phyloP scores from a whole-genome alignment of 2,329 filamentous ascomycete genomes.

The Xylariaceae sp. region DNA sequence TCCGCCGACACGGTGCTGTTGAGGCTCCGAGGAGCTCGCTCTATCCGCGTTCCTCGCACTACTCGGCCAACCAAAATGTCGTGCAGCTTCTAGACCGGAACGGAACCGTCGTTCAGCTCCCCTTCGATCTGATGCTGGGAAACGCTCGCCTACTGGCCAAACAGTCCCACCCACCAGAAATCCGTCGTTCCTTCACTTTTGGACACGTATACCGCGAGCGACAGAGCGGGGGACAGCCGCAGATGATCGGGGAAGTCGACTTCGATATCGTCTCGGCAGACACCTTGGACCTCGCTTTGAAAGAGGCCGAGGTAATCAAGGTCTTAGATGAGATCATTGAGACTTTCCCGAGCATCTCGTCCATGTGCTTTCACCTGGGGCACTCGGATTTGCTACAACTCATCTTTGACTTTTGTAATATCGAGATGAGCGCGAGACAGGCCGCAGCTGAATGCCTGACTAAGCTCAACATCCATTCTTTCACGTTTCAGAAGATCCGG shows the following conservation, averaged over 20 bases:
- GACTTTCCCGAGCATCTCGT: slow-evolving; percentile 69
- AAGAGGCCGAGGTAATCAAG: slow-evolving; percentile 91
- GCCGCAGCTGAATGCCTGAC: slow-evolving; percentile 78
- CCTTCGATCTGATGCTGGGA: slow-evolving; percentile 85
- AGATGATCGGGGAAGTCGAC: slow-evolving; percentile 81
- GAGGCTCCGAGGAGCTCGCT: slow-evolving; percentile 70
- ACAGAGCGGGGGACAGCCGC: slow-evolving; percentile 72
- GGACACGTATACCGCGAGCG: slow-evolving; percentile 81
- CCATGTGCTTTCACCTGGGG: slow-evolving; percentile 85
- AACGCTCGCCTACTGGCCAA: slow-evolving; percentile 80
- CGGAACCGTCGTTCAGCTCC: slow-evolving; percentile 87
- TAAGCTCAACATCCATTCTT: slow-evolving; percentile 76
- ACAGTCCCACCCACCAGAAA: slow-evolving; percentile 51
- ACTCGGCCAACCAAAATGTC: slow-evolving; percentile 58
- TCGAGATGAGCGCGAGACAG: slow-evolving; percentile 62
- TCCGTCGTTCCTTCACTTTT: slow-evolving; percentile 79
- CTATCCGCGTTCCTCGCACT: slow-evolving; percentile 78
- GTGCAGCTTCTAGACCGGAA: slow-evolving; percentile 76
- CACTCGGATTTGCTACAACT: slow-evolving; percentile 81
- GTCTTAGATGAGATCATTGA: slow-evolving; percentile 87
- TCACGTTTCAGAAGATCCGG: slow-evolving; percentile 77
- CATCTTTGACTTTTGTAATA: slow-evolving; percentile 85
- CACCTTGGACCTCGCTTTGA: slow-evolving; percentile 74
- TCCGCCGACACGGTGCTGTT: slow-evolving; percentile 82
- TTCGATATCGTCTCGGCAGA: slow-evolving; percentile 92